Conservation (phyloP, 2,329 filamentous ascomycete genomes). For the Canariomyces notabilis region DNA sequence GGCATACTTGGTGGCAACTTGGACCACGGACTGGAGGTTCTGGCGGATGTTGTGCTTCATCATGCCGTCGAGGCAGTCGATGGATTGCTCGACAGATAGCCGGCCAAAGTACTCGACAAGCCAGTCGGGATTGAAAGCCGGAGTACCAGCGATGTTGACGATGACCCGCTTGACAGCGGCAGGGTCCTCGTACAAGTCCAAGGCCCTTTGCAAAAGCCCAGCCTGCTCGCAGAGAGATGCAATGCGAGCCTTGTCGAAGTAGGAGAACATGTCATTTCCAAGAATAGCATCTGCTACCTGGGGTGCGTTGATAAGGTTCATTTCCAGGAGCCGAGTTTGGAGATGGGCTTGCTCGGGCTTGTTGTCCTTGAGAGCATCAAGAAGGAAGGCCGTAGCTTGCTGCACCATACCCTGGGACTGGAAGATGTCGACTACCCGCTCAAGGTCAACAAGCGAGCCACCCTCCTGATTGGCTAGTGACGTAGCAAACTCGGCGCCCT, state of each 20-base stretch:
- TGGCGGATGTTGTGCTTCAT: slow-evolving; percentile 94
- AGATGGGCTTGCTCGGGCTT: slow-evolving; percentile 87
- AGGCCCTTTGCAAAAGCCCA: slow-evolving; percentile 75
- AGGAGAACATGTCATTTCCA: slow-evolving; percentile 96
- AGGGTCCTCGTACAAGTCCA: slow-evolving; percentile 93
- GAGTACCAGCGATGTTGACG: slow-evolving; percentile 72
- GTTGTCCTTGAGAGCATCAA: slow-evolving; percentile 94
- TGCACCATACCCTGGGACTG: slow-evolving; percentile 97
- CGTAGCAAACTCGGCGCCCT: slow-evolving; percentile 91
- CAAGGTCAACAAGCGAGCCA: slow-evolving; percentile 83
- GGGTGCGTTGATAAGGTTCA: slow-evolving; percentile 94
- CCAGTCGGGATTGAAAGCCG: slow-evolving; percentile 89
- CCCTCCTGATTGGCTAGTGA: slow-evolving; percentile 83
- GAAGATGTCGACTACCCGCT: slow-evolving; percentile 96
- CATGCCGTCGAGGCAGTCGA: slow-evolving; percentile 95
- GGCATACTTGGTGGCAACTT: slow-evolving; percentile 96
- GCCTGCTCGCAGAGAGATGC: slow-evolving; percentile 90
- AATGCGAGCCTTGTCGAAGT: slow-evolving; percentile 90
- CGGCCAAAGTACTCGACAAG: slow-evolving; percentile 88
- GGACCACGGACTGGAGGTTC: slow-evolving; percentile 90
- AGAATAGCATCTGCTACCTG: slow-evolving; percentile 97
- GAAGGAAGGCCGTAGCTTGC: slow-evolving; percentile 93
- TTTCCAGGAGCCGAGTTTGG: slow-evolving; percentile 92
- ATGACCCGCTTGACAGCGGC: slow-evolving; percentile 85
- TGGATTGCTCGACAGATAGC: slow-evolving; percentile 88